A percentile compares a stretch with the other conserved stretches of the same genome.
These are phyloP conservation scores for Solanum bulbocastanum DNA, from an alignment of 257 asterid species.

Conservation along the genomic window DNA sequence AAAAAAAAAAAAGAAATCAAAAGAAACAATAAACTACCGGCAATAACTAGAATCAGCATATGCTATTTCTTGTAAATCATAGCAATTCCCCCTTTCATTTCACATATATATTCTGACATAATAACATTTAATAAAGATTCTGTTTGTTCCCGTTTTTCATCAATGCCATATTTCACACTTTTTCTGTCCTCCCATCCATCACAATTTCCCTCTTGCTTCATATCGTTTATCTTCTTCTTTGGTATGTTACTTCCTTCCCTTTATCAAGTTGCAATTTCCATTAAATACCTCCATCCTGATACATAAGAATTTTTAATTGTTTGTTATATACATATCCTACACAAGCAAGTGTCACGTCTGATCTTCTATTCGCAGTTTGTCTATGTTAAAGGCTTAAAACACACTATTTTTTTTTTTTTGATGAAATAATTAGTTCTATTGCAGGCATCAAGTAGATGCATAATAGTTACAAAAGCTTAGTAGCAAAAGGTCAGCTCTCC, in stretches of 20 bases:
- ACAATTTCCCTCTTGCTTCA: not conserved
- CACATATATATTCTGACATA: not conserved
- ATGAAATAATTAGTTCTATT: too few species aligned
- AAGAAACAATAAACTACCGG: not conserved
- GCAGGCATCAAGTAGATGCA: too few species aligned
- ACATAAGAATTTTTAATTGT: not conserved
- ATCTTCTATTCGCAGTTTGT: not conserved
- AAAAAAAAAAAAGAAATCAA: not conserved
- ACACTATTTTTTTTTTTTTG: too few species aligned
- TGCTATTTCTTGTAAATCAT: not conserved
- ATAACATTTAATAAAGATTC: not conserved
- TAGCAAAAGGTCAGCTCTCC: too few species aligned
- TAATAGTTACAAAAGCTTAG: too few species aligned
- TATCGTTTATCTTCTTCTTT: not conserved
- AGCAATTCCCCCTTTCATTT: not conserved
- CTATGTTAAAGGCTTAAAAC: not conserved
- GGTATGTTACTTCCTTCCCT: not conserved
- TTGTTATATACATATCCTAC: not conserved
- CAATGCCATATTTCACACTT: not conserved
- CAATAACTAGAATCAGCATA: not conserved
- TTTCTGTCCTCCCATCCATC: not conserved
- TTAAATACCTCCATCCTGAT: not conserved
- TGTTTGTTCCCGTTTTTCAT: not conserved
- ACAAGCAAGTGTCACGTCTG: not conserved
- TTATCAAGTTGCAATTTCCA: not conserved